Percentiles rank a stretch among this genome's conserved stretches.
Conservation (phyloP, 495 filamentous ascomycete species). For the Opeltia flavorubescens region DNA sequence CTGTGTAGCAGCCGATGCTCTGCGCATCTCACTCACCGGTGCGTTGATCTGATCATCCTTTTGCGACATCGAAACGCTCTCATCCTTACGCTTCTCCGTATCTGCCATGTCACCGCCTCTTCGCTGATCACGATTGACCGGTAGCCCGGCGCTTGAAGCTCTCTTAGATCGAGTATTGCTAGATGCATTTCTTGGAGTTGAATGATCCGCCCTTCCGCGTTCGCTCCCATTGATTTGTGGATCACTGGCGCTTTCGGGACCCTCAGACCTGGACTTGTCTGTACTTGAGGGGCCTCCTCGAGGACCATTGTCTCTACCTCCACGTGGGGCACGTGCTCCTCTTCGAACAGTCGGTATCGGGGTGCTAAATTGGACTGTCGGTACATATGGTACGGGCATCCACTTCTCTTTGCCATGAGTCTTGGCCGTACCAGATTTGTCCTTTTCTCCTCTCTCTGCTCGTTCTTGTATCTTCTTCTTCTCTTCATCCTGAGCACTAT, state of each 20-base stretch:
- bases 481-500: slow-evolving; percentile 59
- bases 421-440: slow-evolving; percentile 36
- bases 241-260: slow-evolving; percentile 1
- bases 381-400: slow-evolving; percentile 58
- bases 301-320: slow-evolving; percentile 38
- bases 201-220: slow-evolving; percentile 17
- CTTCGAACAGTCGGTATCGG: slow-evolving; percentile 53
- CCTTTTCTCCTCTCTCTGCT: slow-evolving; percentile 52
- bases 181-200: slow-evolving; percentile 18
- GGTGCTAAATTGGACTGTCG: slow-evolving; percentile 70
- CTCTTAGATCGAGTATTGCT: slow-evolving; percentile 23
- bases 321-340: slow-evolving; percentile 39
- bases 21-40: slow-evolving; percentile 12
- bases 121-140: slow-evolving; percentile 25
- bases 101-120: slow-evolving; percentile 21
- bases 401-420: slow-evolving; percentile 57
- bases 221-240: slow-evolving; percentile 13
- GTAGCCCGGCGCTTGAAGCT: slow-evolving; percentile 28
- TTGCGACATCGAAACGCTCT: slow-evolving; percentile 6
- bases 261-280: slow-evolving; percentile 25
- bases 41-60: slow-evolving; percentile 5
- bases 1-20: slow-evolving; percentile 19
- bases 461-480: slow-evolving; percentile 55
- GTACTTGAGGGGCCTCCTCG: slow-evolving; percentile 34
- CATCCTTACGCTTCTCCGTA: slow-evolving; percentile 25